Evolutionary conservation across 148 eudicot genomes (phyloP), one percentile per base, ranked within the genome.

Genomic region (Camellia sinensis): DNA sequence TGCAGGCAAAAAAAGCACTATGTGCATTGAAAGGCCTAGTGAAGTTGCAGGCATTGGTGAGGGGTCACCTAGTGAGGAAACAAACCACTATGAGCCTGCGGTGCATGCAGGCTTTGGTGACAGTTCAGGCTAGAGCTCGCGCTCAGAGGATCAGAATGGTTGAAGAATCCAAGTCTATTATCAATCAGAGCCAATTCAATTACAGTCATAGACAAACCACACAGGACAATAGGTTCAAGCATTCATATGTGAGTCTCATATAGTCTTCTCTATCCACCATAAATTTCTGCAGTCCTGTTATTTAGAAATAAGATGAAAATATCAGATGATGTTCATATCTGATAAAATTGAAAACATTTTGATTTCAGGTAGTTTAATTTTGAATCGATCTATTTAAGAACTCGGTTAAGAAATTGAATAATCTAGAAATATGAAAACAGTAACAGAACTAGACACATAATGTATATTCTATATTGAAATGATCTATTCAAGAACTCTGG

Each of bases 31-130:
- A 84, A 82, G 98, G 98, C 72, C 76, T 95, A 56, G 98, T 95
- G 87, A 95, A 91, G 91, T 81, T 95, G 70, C 98, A 95, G 75
- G 98, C 98, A 60, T 80, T 95, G 74, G 98, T 90, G 11, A 88
- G 98, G 73, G 96, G 98, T 19, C 94, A 95, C 67, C 77, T 95
- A 75, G 97, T 93, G 53, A 82, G 98, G 48, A 95, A 93, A 77
- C 96, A 89, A 67, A 94, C 98, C 17, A 83, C 92, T 0, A 90
- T 91, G 0, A 91, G 97, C 12, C 94, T 95, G n/a, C 82, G 94
- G 78, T 91, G 97, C 76, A 91, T 95, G 94, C 95, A 93, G 60
- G 94, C 98, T 40, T 69, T 95, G 77, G 87, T 89, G 60, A 88
- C 88, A 0, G 98, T 87, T 41, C 97, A 95, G 77, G 92, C 92